Evolutionary conservation across 108 stramenopile species (phyloP).

Genomic region (Discostella pseudostelligera): DNA sequence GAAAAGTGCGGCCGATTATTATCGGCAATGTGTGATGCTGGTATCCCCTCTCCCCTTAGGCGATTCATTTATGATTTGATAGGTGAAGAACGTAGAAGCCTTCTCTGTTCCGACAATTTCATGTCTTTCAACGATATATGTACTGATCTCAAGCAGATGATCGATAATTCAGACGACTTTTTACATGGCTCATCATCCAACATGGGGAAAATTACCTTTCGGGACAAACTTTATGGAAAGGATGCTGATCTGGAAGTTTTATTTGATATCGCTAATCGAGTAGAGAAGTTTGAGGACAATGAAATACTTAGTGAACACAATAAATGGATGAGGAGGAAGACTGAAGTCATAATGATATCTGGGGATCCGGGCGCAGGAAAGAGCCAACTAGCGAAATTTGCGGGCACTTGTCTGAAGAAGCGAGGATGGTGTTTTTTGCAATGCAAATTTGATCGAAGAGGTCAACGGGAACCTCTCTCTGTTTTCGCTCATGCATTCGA

Average conservation of each 20-base stretch:
- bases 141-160: conserved; percentile 27
- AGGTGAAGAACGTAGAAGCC: conserved; percentile 1
- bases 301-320: conserved; percentile 2
- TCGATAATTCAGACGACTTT: conserved; percentile 17
- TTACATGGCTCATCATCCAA: conserved; percentile 1
- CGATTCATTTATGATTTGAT: conserved; percentile 14
- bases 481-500: conserved; percentile 14
- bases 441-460: conserved; percentile 22
- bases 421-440: conserved; percentile 17
- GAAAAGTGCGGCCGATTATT: conserved; percentile 4
- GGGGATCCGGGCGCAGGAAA: conserved; percentile 66
- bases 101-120: conserved; percentile 16
- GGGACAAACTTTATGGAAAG: conserved; percentile 19
- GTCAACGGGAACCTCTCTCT: conserved; percentile 4
- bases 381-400: conserved; percentile 33
- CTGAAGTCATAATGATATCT: conserved; percentile 26
- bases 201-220: conserved; percentile 6
- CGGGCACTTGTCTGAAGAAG: not conserved
- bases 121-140: conserved; percentile 13
- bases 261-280: conserved; percentile 9
- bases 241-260: conserved; percentile 7
- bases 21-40: conserved; percentile 9
- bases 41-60: conserved; percentile 21
- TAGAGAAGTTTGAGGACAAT: not conserved
- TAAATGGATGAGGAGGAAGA: not conserved